Evolutionary conservation across 495 filamentous ascomycete species (phyloP).

Genomic region (Penicillium canariense): DNA sequence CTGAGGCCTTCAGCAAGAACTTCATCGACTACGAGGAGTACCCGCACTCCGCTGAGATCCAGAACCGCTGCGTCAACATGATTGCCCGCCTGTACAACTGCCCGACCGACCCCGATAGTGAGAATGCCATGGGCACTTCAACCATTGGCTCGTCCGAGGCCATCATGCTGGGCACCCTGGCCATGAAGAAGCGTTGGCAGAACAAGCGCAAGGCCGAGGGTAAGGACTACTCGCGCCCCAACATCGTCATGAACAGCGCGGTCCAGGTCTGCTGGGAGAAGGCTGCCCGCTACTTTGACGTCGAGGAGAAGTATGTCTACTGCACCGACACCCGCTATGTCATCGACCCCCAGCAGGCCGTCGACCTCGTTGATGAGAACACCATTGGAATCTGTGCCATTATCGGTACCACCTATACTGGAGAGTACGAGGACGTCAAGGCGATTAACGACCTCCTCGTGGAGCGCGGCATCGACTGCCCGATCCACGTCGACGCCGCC

Average conservation of each 20-base stretch:
- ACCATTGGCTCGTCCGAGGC: conserved; percentile 86
- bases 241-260: conserved; percentile 89
- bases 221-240: conserved; percentile 71
- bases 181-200: conserved; percentile 96
- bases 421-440: conserved; percentile 91
- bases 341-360: conserved; percentile 80
- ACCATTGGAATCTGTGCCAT: conserved; percentile 92
- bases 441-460: conserved; percentile 80
- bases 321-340: conserved; percentile 79
- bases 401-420: conserved; percentile 90
- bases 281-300: conserved; percentile 89
- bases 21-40: conserved; percentile 95
- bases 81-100: conserved; percentile 85
- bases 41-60: conserved; percentile 83
- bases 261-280: conserved; percentile 98
- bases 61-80: conserved; percentile 91
- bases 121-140: conserved; percentile 74
- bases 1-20: conserved; percentile 84
- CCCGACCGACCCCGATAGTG: conserved; percentile 47
- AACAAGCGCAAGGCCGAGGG: conserved; percentile 75
- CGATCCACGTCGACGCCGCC: conserved; percentile 90
- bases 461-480: conserved; percentile 66
- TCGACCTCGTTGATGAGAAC: conserved; percentile 87
- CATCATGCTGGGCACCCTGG: conserved; percentile 84
- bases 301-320: conserved; percentile 86